These are phyloP conservation scores for Dipodascus albidus DNA, from an alignment of 805 yeast genomes.

Conservation along the genomic window DNA sequence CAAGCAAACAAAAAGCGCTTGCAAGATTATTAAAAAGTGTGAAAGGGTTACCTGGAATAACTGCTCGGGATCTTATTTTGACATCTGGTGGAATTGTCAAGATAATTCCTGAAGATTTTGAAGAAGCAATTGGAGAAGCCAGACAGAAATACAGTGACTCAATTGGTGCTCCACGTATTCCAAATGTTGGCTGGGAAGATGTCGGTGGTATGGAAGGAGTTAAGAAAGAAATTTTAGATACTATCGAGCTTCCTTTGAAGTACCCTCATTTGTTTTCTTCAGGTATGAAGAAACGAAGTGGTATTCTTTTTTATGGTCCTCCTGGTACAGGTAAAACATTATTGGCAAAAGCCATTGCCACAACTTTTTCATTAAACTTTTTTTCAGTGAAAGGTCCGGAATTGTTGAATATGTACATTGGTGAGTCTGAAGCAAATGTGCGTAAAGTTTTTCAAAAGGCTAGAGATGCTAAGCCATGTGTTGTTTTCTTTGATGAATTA, in stretches of 20 bases:
- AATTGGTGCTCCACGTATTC: constrained; percentile 94
- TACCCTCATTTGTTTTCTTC: constrained; percentile 81
- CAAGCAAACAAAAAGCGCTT: constrained; percentile 48
- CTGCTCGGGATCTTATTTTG: constrained; percentile 28
- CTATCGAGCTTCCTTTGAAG: constrained; percentile 90
- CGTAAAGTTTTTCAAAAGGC: constrained; percentile 89
- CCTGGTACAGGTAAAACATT: constrained; percentile 98
- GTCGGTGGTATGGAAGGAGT: constrained; percentile 90
- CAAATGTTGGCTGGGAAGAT: constrained; percentile 93
- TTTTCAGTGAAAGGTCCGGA: constrained; percentile 98
- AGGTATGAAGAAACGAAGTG: constrained; percentile 89
- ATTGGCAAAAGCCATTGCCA: constrained; percentile 93
- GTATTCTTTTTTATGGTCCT: constrained; percentile 92
- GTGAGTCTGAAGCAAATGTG: constrained; percentile 96
- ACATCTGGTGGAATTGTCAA: constrained; percentile 39
- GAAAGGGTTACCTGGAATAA: constrained; percentile 10
- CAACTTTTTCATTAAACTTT: constrained; percentile 86
- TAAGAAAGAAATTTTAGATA: constrained; percentile 86
- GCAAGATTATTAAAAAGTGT: constrained; percentile 33
- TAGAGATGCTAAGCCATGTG: constrained; percentile 95
- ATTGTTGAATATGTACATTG: constrained; percentile 91
- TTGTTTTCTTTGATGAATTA: constrained; percentile 91
- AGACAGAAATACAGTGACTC: constrained; percentile 84
- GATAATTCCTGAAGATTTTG: constrained; percentile 50
- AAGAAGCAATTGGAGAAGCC: constrained; percentile 63